Percentiles rank a stretch among this genome's conserved stretches.
Conservation (phyloP, 2,329 filamentous ascomycete genomes). For the Claviceps fusiformis region DNA sequence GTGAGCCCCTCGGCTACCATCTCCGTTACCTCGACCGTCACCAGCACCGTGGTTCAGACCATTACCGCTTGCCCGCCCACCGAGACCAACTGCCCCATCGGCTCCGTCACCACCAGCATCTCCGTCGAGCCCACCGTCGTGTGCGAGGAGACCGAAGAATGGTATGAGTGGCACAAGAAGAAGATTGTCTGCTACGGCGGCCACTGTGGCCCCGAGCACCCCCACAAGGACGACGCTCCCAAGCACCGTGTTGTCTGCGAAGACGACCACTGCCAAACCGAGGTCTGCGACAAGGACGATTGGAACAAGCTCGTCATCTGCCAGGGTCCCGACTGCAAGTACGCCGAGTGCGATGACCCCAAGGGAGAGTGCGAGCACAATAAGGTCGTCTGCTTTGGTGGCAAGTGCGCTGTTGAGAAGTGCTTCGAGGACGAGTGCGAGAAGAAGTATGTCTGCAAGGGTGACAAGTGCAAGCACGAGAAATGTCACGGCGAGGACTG, state of each 20-base stretch:
- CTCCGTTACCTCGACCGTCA: slow-evolving; percentile 14
- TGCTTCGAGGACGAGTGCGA: slow-evolving; percentile 17
- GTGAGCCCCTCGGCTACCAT: background rate
- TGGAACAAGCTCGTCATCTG: slow-evolving; percentile 19
- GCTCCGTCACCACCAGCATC: slow-evolving; percentile 11
- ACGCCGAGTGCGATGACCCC: slow-evolving; percentile 10
- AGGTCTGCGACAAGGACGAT: slow-evolving; percentile 12
- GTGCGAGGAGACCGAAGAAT: background rate
- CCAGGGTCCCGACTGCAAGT: slow-evolving; percentile 16
- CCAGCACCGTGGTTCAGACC: slow-evolving; percentile 15
- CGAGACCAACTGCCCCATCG: slow-evolving; percentile 13
- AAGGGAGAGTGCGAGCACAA: slow-evolving; percentile 11
- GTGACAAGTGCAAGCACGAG: slow-evolving; percentile 17
- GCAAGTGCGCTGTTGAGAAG: slow-evolving; percentile 16
- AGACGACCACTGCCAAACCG: slow-evolving; percentile 14
- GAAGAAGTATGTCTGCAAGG: slow-evolving; percentile 21
- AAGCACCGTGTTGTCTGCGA: slow-evolving; percentile 20
- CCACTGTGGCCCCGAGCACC: slow-evolving; percentile 17
- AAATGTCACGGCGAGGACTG: slow-evolving; percentile 18
- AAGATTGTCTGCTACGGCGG: slow-evolving; percentile 23
- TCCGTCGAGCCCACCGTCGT: slow-evolving; percentile 11
- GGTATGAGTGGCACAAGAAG: slow-evolving; percentile 15
- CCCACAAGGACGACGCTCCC: slow-evolving; percentile 14
- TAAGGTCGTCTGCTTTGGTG: slow-evolving; percentile 22
- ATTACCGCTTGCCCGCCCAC: slow-evolving; percentile 17